Conservation (phyloP, 2,329 filamentous ascomycete genomes). For the Alternaria alternata region DNA sequence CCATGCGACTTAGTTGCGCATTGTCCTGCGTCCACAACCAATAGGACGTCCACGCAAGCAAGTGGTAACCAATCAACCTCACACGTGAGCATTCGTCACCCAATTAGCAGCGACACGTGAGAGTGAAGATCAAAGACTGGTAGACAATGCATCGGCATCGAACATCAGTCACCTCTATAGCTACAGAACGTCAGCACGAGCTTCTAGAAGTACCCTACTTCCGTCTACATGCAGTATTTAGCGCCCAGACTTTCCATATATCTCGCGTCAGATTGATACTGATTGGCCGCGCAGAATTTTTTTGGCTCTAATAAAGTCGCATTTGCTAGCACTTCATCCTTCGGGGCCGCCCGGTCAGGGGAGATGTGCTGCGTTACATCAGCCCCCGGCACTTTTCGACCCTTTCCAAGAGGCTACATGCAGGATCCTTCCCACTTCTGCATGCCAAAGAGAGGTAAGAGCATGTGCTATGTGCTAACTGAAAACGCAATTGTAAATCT, state of each 20-base stretch:
- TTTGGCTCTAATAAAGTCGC: neutral
- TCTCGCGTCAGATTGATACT: neutral
- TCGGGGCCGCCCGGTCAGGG: slow-evolving; percentile 6
- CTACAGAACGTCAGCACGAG: slow-evolving; percentile 4
- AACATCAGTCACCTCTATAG: neutral
- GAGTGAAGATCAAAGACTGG: neutral
- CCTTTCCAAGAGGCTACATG: slow-evolving; percentile 4
- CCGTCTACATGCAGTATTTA: neutral
- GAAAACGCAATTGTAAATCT: neutral
- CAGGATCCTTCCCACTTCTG: neutral
- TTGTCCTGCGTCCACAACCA: slow-evolving; percentile 15
- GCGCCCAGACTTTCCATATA: neutral
- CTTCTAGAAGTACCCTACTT: slow-evolving; percentile 21
- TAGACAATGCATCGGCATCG: neutral
- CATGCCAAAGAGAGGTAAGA: neutral
- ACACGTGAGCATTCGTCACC: slow-evolving; percentile 26
- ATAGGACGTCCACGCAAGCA: slow-evolving; percentile 24
- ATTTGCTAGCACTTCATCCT: neutral
- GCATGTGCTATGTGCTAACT: neutral
- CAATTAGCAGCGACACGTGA: slow-evolving; percentile 15
- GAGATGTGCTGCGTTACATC: neutral
- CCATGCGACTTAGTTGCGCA: slow-evolving; percentile 7
- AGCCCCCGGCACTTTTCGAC: neutral
- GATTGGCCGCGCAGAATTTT: slow-evolving; percentile 16
- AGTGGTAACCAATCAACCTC: slow-evolving; percentile 18